Conservation (phyloP, 106 monocot species). For the Allium fistulosum region DNA sequence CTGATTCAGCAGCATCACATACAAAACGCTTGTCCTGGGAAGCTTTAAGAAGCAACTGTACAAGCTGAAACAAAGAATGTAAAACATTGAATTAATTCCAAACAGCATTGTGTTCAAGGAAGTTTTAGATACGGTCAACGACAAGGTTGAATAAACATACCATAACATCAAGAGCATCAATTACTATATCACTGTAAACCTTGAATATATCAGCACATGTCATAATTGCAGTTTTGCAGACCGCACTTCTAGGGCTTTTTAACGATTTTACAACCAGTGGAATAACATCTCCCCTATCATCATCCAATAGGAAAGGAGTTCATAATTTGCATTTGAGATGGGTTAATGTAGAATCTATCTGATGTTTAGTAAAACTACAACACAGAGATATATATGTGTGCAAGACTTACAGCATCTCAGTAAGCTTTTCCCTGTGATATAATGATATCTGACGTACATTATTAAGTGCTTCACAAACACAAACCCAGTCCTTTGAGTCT, state of each 20-base stretch:
- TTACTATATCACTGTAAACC: conserved; percentile 53
- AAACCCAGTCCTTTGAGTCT: conserved; percentile 91
- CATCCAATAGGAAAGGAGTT: neutral
- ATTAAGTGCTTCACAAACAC: conserved; percentile 90
- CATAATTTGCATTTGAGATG: neutral
- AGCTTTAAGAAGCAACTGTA: conserved; percentile 86
- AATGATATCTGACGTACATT: conserved; percentile 91
- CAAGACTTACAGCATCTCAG: conserved; percentile 67
- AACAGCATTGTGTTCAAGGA: neutral
- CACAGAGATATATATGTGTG: neutral
- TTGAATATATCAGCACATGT: conserved; percentile 85
- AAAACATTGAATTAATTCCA: neutral
- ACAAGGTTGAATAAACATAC: conserved; percentile 25
- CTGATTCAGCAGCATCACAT: conserved; percentile 85
- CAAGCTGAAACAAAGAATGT: conserved; percentile 47
- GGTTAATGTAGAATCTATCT: neutral
- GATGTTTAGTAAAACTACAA: neutral
- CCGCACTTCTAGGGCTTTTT: conserved; percentile 96
- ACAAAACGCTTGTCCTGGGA: conserved; percentile 99
- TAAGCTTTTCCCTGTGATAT: conserved; percentile 75
- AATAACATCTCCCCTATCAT: conserved; percentile 52
- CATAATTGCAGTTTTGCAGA: conserved; percentile 98
- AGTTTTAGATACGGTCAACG: neutral
- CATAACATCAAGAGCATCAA: conserved; percentile 80
- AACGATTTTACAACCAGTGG: conserved; percentile 75